These are phyloP conservation scores for Rhodocollybia butyracea DNA, from an alignment of 768 basidiomycete genomes.

Conservation along the genomic window DNA sequence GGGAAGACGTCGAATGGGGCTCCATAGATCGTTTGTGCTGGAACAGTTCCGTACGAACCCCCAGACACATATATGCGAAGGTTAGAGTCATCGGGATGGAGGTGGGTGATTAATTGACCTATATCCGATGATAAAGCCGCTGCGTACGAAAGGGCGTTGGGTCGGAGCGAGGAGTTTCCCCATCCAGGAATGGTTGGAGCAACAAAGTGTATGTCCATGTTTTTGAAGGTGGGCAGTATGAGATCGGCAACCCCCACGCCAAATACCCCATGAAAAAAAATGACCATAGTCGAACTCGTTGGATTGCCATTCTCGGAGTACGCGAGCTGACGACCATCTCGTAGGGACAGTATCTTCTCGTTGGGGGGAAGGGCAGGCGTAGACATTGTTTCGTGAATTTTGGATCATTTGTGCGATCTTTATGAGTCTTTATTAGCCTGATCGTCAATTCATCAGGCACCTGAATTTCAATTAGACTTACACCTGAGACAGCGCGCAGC, in stretches of 20 bases:
- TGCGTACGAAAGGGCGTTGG: conserved; percentile 26
- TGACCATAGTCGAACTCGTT: conserved; percentile 32
- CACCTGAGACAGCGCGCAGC: too few relatives aligned
- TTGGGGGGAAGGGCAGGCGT: background rate
- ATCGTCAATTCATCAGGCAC: too few relatives aligned
- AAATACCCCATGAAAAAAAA: conserved; percentile 41
- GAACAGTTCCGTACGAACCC: conserved; percentile 53
- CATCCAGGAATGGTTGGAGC: conserved; percentile 30
- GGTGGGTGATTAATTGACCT: conserved; percentile 34
- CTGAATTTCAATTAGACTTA: too few relatives aligned
- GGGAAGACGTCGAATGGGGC: conserved; percentile 51
- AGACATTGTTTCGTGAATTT: background rate
- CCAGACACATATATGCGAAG: conserved; percentile 47
- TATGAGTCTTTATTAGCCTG: too few relatives aligned
- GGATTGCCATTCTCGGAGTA: conserved; percentile 34
- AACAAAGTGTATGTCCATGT: conserved; percentile 30
- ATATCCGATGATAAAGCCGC: conserved; percentile 33
- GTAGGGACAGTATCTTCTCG: conserved; percentile 19
- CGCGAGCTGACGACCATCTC: conserved; percentile 35
- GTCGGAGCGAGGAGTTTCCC: conserved; percentile 9
- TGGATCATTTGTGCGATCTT: too few relatives aligned
- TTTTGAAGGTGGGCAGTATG: conserved; percentile 18
- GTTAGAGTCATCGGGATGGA: conserved; percentile 31
- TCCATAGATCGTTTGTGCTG: conserved; percentile 56
- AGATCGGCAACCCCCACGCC: conserved; percentile 27